Conservation (phyloP, 2,329 filamentous ascomycete species). For the Trichoderma harzianum region DNA sequence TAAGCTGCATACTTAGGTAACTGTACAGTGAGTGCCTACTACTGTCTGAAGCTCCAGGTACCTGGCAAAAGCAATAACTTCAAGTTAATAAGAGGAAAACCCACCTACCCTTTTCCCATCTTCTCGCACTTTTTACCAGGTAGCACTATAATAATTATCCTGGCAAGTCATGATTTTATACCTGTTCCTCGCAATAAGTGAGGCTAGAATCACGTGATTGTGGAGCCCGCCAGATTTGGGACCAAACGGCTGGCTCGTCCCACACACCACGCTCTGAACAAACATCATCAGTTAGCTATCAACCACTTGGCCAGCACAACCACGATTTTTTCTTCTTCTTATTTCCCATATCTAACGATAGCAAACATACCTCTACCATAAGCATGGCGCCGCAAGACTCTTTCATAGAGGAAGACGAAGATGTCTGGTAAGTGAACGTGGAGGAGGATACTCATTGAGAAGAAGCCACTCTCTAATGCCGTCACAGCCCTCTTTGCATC, state of each 20-base stretch:
- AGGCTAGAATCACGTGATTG: slow-evolving; percentile 21
- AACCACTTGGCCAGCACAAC: slow-evolving; percentile 15
- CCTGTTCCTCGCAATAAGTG: background rate
- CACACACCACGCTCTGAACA: slow-evolving; percentile 20
- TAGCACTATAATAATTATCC: background rate
- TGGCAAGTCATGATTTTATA: background rate
- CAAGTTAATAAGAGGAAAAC: background rate
- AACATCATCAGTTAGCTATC: slow-evolving; percentile 25
- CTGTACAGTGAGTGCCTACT: background rate
- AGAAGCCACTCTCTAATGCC: slow-evolving; percentile 22
- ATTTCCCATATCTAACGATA: background rate
- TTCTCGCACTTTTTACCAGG: background rate
- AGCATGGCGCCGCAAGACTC: slow-evolving; percentile 65
- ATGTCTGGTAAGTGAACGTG: slow-evolving; percentile 56
- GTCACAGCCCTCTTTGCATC: slow-evolving; percentile 86
- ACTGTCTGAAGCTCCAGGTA: background rate
- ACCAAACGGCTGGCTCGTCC: slow-evolving; percentile 20
- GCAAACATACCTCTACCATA: background rate
- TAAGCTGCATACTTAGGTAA: background rate
- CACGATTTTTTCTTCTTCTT: slow-evolving; percentile 15
- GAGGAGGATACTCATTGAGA: slow-evolving; percentile 19
- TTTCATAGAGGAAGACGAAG: slow-evolving; percentile 70
- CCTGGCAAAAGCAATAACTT: background rate
- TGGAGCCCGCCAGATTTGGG: background rate
- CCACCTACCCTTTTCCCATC: background rate